phyloP scores from a whole-genome alignment of 371 early-diverging fungal species.

The Actinomucor elegans region DNA sequence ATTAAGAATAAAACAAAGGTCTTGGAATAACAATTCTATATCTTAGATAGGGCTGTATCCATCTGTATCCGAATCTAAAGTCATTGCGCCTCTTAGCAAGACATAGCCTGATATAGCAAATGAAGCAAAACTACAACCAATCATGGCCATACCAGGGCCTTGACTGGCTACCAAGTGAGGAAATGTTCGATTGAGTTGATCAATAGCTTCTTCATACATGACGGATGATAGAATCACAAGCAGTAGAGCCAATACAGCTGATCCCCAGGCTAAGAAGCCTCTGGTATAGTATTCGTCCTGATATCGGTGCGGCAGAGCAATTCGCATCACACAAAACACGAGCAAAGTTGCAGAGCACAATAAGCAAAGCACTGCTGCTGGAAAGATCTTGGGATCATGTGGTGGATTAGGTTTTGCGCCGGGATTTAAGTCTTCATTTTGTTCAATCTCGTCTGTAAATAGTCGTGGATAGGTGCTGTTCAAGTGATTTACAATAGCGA shows the following conservation, averaged over 20 bases:
- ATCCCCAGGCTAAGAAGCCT: conserved; percentile 38
- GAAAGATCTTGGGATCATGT: conserved; percentile 43
- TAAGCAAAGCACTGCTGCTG: conserved; percentile 36
- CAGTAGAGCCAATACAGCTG: conserved; percentile 30
- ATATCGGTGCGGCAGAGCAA: conserved; percentile 17
- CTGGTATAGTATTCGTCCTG: conserved; percentile 39
- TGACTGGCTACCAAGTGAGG: conserved; percentile 34
- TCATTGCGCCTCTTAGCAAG: conserved; percentile 34
- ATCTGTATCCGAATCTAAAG: conserved; percentile 18
- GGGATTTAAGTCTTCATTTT: conserved; percentile 34
- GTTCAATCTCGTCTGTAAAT: conserved; percentile 26
- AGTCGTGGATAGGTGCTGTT: conserved; percentile 35
- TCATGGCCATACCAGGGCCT: conserved; percentile 36
- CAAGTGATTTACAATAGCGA: conserved; percentile 21
- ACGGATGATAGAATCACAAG: conserved; percentile 28
- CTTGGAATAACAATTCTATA: too few species aligned
- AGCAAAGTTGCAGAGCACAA: conserved; percentile 27
- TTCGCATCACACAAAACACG: conserved; percentile 15
- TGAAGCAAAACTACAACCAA: conserved; percentile 34
- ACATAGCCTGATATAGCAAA: conserved; percentile 27
- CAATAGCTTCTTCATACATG: conserved; percentile 38
- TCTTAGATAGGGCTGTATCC: conserved; percentile 39
- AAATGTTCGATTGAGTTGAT: conserved; percentile 30
- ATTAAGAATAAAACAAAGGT: too few species aligned
- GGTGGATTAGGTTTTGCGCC: conserved; percentile 33